Conservation (phyloP, 768 basidiomycete genomes). For the Naganishia vaughanmartiniae region DNA sequence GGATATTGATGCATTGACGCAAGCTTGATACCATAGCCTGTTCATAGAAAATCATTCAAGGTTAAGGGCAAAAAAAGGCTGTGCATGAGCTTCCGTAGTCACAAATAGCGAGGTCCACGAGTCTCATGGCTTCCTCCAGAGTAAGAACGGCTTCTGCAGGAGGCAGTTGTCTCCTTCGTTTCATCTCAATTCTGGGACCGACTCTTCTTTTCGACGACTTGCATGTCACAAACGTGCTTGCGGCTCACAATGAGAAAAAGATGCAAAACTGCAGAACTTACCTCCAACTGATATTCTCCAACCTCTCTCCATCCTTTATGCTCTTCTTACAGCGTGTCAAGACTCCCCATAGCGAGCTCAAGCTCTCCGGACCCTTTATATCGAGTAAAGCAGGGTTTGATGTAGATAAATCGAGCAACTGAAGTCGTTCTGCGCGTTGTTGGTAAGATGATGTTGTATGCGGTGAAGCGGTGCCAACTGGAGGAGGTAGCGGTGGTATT, state of each 20-base stretch:
- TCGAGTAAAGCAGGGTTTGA: conserved; percentile 15
- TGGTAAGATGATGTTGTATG: neutral
- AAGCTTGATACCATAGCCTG: conserved; percentile 33
- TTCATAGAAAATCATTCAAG: neutral
- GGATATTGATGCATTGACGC: conserved; percentile 26
- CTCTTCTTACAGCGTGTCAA: conserved; percentile 29
- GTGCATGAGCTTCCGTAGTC: conserved; percentile 1
- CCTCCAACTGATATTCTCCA: conserved; percentile 34
- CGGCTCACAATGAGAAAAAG: neutral
- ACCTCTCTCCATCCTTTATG: conserved; percentile 28
- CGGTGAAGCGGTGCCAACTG: conserved; percentile 1
- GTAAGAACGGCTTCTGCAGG: no score
- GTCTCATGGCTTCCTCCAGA: no score
- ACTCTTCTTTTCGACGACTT: neutral
- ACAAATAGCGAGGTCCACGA: neutral
- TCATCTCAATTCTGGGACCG: neutral
- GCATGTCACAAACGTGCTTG: neutral
- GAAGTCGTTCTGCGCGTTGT: neutral
- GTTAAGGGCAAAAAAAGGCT: neutral
- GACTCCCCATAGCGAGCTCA: conserved; percentile 30
- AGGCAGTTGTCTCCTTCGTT: neutral
- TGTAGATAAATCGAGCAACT: conserved; percentile 11
- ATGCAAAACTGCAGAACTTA: neutral
- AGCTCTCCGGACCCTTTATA: conserved; percentile 26
- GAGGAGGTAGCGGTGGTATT: neutral